Base-by-base conservation (phyloP, 2,329 filamentous ascomycete species). In the Calonectria hawksworthii region DNA sequence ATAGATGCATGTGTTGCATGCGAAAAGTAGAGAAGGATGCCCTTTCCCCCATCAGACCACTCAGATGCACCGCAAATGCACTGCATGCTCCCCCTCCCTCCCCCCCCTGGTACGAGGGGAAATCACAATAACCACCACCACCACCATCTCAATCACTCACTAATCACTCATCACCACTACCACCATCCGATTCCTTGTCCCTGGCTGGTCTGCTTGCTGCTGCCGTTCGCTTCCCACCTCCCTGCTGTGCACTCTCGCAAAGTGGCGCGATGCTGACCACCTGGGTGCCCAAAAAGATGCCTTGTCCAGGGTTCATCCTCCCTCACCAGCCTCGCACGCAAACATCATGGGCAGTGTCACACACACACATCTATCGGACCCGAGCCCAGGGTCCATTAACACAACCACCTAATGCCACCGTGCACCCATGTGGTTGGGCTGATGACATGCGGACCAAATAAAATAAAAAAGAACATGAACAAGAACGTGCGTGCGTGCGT, bases 211-310 rank as follows among this genome's bases (percentile, higher is more conserved):
- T 61, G 38, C 41, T 59, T 41, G 54, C 52, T 51, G 54, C 30
- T 52, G 64, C 64, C 18, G 47, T 52, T 67, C 64, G 44, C 68
- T 64, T 52, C 56, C 26, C 28, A 41, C 14, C 44, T 32, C 36
- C 59, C 47, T 71, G 34, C 65, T 50, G 59, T 75, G 76, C 68
- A 61, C 41, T 73, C 75, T 73, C 75, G n/a, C 73, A 72, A 44
- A 75, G 32, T 79, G 76, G 70, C 38, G 36, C 68, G 47, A 79
- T 74, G 76, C 78, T 73, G 72, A 66, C 75, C 64, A 77, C 74
- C 61, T 38, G 38, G 38, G 28, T 52, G 47, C 64, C 38, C 38
- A 50, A 51, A 66, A 44, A 66, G 52, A 68, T 68, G 59, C 71
- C 44, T 56, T 50, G 34, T 61, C 59, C 64, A 63, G 52, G 61